Conservation (phyloP, 176 grass and related monocot genomes). For the Cenchrus fungigraminus region DNA sequence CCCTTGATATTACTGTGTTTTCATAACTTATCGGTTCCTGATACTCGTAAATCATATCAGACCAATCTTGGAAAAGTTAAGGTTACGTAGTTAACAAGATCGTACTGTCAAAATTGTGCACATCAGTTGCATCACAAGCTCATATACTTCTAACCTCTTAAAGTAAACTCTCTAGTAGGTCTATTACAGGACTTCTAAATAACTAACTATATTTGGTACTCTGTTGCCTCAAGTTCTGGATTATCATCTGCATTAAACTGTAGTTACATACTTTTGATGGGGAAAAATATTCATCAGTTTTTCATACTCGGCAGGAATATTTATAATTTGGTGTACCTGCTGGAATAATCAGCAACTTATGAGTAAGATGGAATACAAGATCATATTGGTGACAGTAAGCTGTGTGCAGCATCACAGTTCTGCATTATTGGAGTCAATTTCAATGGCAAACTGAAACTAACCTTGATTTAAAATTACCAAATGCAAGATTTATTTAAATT, state of each 20-base stretch:
- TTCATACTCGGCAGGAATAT: slow-evolving; percentile 45
- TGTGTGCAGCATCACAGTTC: slow-evolving; percentile 23
- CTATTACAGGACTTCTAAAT: no score
- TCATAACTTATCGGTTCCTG: no score
- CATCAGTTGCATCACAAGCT: no score
- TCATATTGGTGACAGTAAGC: slow-evolving; percentile 45
- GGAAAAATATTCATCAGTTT: slow-evolving; percentile 29
- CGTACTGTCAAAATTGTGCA: no score
- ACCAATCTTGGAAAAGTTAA: no score
- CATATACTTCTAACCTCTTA: no score
- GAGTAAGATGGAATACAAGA: slow-evolving; percentile 47
- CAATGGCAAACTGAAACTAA: slow-evolving; percentile 12
- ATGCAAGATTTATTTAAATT: slow-evolving; percentile 26
- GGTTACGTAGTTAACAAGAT: no score
- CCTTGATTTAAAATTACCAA: neutral
- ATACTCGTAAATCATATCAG: no score
- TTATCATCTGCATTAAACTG: slow-evolving; percentile 25
- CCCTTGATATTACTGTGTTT: no score
- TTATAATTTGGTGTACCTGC: slow-evolving; percentile 53
- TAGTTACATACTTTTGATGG: slow-evolving; percentile 15
- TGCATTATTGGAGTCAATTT: slow-evolving; percentile 10
- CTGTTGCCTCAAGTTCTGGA: slow-evolving; percentile 9
- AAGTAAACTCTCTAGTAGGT: no score
- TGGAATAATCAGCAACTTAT: slow-evolving; percentile 52
- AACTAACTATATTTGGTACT: neutral